Conservation (phyloP, 352 stramenopile species). For the Pythium vanterpoolii region DNA sequence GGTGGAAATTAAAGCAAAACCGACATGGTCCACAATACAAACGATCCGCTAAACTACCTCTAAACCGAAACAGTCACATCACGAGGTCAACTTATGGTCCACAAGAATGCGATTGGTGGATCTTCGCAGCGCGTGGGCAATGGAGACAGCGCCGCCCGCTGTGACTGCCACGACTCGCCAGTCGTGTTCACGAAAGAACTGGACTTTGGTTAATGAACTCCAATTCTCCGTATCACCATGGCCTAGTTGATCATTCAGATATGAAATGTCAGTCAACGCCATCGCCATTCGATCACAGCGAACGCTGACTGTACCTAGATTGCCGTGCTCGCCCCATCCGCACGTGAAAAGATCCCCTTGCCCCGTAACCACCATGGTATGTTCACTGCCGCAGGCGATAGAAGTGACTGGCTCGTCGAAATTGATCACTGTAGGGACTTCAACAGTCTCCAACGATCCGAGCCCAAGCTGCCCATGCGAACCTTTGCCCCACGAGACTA, state of each 20-base stretch:
- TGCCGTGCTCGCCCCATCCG: constrained; percentile 83
- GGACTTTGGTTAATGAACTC: constrained; percentile 33
- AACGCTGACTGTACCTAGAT: constrained; percentile 63
- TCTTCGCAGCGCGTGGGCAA: constrained; percentile 28
- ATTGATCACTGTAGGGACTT: constrained; percentile 7
- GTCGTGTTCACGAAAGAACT: constrained; percentile 36
- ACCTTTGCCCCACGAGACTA: constrained; percentile 75
- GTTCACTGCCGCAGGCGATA: constrained; percentile 75
- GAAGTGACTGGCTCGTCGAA: constrained; percentile 32
- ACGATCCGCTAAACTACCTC: constrained; percentile 1
- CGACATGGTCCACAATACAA: too few species aligned
- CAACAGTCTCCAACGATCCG: constrained; percentile 11
- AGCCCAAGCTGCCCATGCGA: constrained; percentile 68
- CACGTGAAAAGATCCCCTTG: constrained; percentile 66
- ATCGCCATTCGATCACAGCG: neutral
- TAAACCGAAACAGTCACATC: neutral
- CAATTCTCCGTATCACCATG: constrained; percentile 53
- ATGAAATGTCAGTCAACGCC: neutral
- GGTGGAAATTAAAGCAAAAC: too few species aligned
- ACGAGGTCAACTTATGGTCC: neutral
- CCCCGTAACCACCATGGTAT: constrained; percentile 53
- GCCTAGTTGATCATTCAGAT: constrained; percentile 25
- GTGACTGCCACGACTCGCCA: constrained; percentile 33
- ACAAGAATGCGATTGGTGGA: neutral
- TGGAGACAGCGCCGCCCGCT: constrained; percentile 64